Evolutionary conservation across 768 basidiomycete species (phyloP).

Genomic region (Phanerochaete sordida): DNA sequence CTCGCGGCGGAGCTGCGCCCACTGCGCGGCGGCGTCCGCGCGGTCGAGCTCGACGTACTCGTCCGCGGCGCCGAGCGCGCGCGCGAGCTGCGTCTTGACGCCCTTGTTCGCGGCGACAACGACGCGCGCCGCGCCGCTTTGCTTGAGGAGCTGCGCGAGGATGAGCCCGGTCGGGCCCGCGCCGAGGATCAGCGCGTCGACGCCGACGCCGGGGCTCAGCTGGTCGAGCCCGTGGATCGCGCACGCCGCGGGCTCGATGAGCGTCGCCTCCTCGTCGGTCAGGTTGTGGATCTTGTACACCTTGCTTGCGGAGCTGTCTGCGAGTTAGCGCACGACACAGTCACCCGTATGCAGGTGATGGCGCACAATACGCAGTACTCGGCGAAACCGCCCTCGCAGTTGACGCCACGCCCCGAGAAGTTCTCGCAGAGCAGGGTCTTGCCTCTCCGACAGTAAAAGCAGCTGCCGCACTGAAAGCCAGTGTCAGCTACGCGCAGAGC

Average conservation of each 20-base stretch:
- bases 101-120: slow-evolving; percentile 89
- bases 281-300: slow-evolving; percentile 87
- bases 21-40: slow-evolving; percentile 69
- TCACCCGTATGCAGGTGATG: not conserved
- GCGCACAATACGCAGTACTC: slow-evolving; percentile 83
- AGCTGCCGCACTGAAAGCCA: slow-evolving; percentile 62
- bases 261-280: slow-evolving; percentile 81
- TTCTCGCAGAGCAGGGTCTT: slow-evolving; percentile 80
- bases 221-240: slow-evolving; percentile 93
- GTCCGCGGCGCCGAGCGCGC: slow-evolving; percentile 73
- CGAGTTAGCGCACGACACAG: not conserved
- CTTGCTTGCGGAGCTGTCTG: slow-evolving; percentile 60
- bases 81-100: slow-evolving; percentile 86
- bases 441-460: slow-evolving; percentile 87
- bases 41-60: slow-evolving; percentile 86
- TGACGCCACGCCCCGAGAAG: slow-evolving; percentile 79
- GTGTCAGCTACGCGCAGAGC: not conserved
- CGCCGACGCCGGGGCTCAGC: slow-evolving; percentile 75
- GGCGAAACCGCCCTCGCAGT: slow-evolving; percentile 82
- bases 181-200: slow-evolving; percentile 81
- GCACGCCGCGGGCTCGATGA: slow-evolving; percentile 88
- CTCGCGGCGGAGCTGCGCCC: slow-evolving; percentile 75
- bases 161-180: slow-evolving; percentile 90
- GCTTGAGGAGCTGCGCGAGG: slow-evolving; percentile 81
- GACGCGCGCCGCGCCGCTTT: slow-evolving; percentile 78